Base-by-base conservation (phyloP, 2,329 filamentous ascomycete genomes). In the Monascus ruber region DNA sequence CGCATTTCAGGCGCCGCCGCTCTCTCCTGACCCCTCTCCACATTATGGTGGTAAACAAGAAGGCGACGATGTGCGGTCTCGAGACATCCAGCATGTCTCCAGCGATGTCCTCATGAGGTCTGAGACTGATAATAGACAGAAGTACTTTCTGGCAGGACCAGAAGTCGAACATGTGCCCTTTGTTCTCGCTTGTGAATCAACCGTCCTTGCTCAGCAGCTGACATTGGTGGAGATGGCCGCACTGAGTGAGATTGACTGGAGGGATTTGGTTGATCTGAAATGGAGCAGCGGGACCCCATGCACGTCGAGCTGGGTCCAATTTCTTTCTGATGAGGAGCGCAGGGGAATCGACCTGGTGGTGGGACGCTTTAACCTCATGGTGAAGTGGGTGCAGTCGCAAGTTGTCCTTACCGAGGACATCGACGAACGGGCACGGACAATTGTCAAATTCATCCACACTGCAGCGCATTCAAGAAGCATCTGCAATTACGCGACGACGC, bases 141-240 rank as follows among this genome's bases (percentile, higher is more conserved):
- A 44, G 32, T 5, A 39, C 40, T 7, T 29, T 40, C 26, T 44
- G 37, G 36, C 43, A 36, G 5, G 40, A 10, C 29, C 42, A 35
- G 39, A 50, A 32, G 42, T 55, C 26, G 55, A 64, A 6, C 77
- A 81, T 53, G 59, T 79, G 24, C 76, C 77, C 0, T 81, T 81
- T 49, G 62, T 81, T 26, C 64, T 81, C n/a, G 73, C 74, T 1
- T 78, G 74, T 42, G 74, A 77, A 49, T 77, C 77, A 2, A 69
- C 75, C 42, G 54, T 71, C 4, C 65, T 81, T 38, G 76, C 77
- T 2, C 71, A 80, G 51, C 77, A 81, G 51, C 68, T 81, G 42
- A 81, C 76, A 1, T 63, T 81, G 43, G 70, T 81, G 33, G 77
- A 81, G 50, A 77, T 79, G 56, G 77, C 78, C 38, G 77, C 77